Evolutionary conservation across 805 yeast species (phyloP).

Genomic region (Saturnispora saitoi): DNA sequence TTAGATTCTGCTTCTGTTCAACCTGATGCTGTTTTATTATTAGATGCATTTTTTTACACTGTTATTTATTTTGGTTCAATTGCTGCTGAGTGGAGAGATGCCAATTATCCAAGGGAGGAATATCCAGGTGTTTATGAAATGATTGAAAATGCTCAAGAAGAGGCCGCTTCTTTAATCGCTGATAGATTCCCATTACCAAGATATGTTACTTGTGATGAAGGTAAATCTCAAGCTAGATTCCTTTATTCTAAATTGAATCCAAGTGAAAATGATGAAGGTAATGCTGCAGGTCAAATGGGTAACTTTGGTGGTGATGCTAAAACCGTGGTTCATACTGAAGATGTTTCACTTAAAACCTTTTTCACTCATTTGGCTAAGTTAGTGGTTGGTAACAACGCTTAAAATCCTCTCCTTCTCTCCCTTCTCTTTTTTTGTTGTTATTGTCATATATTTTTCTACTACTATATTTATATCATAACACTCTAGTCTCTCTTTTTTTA

Average conservation of each 20-base stretch:
- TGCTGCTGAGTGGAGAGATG: slow-evolving; percentile 93
- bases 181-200: slow-evolving; percentile 98
- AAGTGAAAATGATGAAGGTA: slow-evolving; percentile 55
- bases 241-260: slow-evolving; percentile 92
- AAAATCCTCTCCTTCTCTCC: not conserved
- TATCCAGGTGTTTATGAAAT: slow-evolving; percentile 81
- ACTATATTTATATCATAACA: not conserved
- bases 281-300: slow-evolving; percentile 36
- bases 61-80: slow-evolving; percentile 92
- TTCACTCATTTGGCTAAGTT: slow-evolving; percentile 91
- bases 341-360: slow-evolving; percentile 88
- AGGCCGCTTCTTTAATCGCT: slow-evolving; percentile 82
- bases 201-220: slow-evolving; percentile 94
- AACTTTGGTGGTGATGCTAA: slow-evolving; percentile 38
- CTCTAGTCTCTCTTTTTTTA: not conserved
- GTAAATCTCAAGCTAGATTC: slow-evolving; percentile 98
- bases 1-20: slow-evolving; percentile 88
- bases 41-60: slow-evolving; percentile 95
- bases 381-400: slow-evolving; percentile 46
- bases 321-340: slow-evolving; percentile 91
- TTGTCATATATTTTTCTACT: not conserved
- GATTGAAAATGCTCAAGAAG: slow-evolving; percentile 81
- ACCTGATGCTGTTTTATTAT: slow-evolving; percentile 75
- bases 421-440: not conserved
- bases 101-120: slow-evolving; percentile 88